These are phyloP conservation scores for Yamadazyma olivae DNA, from an alignment of 805 yeast species.

Conservation along the genomic window DNA sequence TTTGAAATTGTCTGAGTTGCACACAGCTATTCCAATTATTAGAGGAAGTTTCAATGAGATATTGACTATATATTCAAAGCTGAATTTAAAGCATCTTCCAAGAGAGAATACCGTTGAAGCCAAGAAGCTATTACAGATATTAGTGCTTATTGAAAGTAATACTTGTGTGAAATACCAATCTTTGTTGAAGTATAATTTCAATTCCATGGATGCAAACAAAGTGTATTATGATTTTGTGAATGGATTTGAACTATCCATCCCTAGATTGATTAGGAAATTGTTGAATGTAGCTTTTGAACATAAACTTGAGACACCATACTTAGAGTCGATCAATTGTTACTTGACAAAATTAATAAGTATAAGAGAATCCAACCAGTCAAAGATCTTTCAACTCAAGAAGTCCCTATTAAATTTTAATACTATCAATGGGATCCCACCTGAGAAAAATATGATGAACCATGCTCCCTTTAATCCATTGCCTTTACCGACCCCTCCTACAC, in stretches of 20 bases:
- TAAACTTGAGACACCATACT: constrained; percentile 9
- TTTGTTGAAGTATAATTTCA: constrained; percentile 2
- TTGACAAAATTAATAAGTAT: constrained; percentile 8
- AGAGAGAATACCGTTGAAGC: constrained; percentile 7
- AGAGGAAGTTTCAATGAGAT: constrained; percentile 15
- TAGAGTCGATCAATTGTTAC: constrained; percentile 13
- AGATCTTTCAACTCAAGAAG: constrained; percentile 14
- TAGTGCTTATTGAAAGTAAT: constrained; percentile 13
- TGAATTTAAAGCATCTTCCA: constrained; percentile 9
- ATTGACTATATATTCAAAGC: constrained; percentile 6
- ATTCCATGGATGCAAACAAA: constrained; percentile 9
- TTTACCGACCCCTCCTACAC: constrained; percentile 13
- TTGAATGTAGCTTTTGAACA: constrained; percentile 2
- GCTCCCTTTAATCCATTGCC: constrained; percentile 23
- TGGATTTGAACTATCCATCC: constrained; percentile 6
- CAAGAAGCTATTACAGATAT: constrained; percentile 11
- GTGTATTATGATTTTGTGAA: constrained; percentile 12
- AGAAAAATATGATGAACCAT: constrained; percentile 22
- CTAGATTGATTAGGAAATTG: constrained; percentile 1
- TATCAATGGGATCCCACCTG: constrained; percentile 18
- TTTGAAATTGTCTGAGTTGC: constrained; percentile 7
- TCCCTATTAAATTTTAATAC: constrained; percentile 10
- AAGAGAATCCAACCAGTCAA: constrained; percentile 13
- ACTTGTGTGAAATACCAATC: constrained; percentile 1
- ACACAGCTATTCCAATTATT: constrained; percentile 11